Evolutionary conservation across 2,329 filamentous ascomycete species (phyloP).

Genomic region (Venturia pyrina): DNA sequence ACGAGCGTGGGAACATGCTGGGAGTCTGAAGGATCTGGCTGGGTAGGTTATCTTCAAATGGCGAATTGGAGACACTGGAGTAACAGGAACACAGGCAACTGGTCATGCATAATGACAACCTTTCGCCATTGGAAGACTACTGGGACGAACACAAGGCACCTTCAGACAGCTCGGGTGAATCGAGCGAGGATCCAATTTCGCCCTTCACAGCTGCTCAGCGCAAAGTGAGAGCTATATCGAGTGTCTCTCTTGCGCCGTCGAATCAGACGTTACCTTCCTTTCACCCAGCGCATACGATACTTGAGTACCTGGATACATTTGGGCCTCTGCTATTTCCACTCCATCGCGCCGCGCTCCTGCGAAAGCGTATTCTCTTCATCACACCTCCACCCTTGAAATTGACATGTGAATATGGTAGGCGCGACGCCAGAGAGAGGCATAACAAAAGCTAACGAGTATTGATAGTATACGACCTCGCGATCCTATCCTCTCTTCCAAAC

Average conservation of each 20-base stretch:
- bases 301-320: slow-evolving; percentile 67
- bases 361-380: slow-evolving; percentile 81
- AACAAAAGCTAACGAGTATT: slow-evolving; percentile 8
- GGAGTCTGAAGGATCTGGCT: slow-evolving; percentile 57
- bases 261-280: slow-evolving; percentile 62
- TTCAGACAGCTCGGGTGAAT: slow-evolving; percentile 5
- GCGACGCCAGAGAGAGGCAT: not conserved
- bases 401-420: slow-evolving; percentile 77
- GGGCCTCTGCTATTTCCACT: slow-evolving; percentile 89
- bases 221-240: slow-evolving; percentile 29
- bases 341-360: slow-evolving; percentile 73
- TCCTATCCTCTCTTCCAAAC: slow-evolving; percentile 78
- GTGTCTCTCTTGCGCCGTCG: slow-evolving; percentile 48
- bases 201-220: slow-evolving; percentile 16
- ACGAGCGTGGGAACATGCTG: slow-evolving; percentile 79
- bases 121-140: slow-evolving; percentile 61
- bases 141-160: slow-evolving; percentile 49
- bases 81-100: slow-evolving; percentile 34
- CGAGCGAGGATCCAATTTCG: slow-evolving; percentile 6
- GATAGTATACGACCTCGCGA: slow-evolving; percentile 87
- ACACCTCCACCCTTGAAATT: slow-evolving; percentile 76
- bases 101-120: slow-evolving; percentile 54
- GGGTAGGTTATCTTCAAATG: not conserved
- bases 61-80: not conserved
- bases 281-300: slow-evolving; percentile 80